phyloP scores from a whole-genome alignment of 768 basidiomycete genomes.

The Pulveroboletus sp. region DNA sequence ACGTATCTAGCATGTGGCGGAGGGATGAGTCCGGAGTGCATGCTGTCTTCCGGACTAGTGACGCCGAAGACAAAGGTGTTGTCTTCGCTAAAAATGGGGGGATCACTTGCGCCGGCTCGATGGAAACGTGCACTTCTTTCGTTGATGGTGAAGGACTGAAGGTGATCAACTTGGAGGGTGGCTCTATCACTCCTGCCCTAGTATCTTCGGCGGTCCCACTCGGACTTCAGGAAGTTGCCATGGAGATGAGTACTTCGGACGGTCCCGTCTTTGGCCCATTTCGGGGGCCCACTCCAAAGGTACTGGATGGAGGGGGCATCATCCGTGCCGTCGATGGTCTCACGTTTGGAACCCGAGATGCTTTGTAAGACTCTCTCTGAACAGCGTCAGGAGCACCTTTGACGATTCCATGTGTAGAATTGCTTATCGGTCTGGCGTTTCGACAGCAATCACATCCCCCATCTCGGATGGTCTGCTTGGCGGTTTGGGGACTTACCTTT shows the following conservation, averaged over 20 bases:
- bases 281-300: conserved; percentile 25
- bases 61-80: conserved; percentile 15
- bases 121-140: conserved; percentile 9
- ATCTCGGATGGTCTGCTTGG: conserved; percentile 48
- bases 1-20: conserved; percentile 40
- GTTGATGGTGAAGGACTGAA: conserved; percentile 6
- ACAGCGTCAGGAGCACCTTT: not conserved
- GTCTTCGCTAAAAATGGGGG: conserved; percentile 53
- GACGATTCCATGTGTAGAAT: conserved; percentile 38
- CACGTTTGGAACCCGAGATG: conserved; percentile 47
- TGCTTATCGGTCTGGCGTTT: conserved; percentile 73
- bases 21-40: conserved; percentile 20
- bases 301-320: conserved; percentile 38
- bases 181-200: conserved; percentile 56
- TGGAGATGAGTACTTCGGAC: conserved; percentile 64
- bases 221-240: conserved; percentile 63
- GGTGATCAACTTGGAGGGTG: conserved; percentile 54
- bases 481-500: conserved; percentile 62
- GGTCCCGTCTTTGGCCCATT: conserved; percentile 53
- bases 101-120: conserved; percentile 43
- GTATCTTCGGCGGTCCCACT: conserved; percentile 59
- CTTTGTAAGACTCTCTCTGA: conserved; percentile 34
- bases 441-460: conserved; percentile 61
- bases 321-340: conserved; percentile 63
- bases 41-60: conserved; percentile 11